These are phyloP conservation scores for Cystobasidium pallidum DNA, from an alignment of 1,284 basidiomycete genomes.

Conservation along the genomic window DNA sequence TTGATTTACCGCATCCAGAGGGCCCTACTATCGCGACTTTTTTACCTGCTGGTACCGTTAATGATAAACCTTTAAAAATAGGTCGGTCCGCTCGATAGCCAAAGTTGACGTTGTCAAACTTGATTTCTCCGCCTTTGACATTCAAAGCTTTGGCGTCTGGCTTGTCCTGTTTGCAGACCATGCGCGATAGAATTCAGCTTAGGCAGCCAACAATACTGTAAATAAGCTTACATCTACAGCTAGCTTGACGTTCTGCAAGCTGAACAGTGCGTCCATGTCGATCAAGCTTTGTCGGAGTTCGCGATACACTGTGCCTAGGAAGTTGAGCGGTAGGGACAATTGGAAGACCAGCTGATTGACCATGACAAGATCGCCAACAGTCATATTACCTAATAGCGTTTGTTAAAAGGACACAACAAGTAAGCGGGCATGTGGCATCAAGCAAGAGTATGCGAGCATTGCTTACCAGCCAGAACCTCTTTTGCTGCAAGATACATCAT, in stretches of 20 bases:
- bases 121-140: conserved; percentile 81
- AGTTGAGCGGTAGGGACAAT: conserved; percentile 91
- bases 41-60: conserved; percentile 90
- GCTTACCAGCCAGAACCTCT: conserved; percentile 81
- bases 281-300: conserved; percentile 92
- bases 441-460: too few species aligned
- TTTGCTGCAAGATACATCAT: conserved; percentile 98
- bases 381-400: conserved; percentile 80
- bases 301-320: conserved; percentile 87
- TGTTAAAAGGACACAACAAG: not conserved
- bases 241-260: conserved; percentile 80
- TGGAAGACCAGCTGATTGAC: conserved; percentile 99
- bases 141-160: conserved; percentile 69
- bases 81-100: conserved; percentile 86
- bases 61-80: conserved; percentile 86
- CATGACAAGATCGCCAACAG: conserved; percentile 96
- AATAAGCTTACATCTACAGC: conserved; percentile 65
- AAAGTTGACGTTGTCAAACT: conserved; percentile 90
- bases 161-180: conserved; percentile 63
- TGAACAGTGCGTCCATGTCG: conserved; percentile 96
- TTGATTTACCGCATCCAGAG: conserved; percentile 97
- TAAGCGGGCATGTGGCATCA: conserved; percentile 17
- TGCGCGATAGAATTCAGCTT: not conserved
- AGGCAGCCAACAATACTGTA: too few species aligned
- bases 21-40: conserved; percentile 97